Evolutionary conservation across 139 green algal genomes (phyloP).

Genomic region (Tetradesmus lagerheimii): DNA sequence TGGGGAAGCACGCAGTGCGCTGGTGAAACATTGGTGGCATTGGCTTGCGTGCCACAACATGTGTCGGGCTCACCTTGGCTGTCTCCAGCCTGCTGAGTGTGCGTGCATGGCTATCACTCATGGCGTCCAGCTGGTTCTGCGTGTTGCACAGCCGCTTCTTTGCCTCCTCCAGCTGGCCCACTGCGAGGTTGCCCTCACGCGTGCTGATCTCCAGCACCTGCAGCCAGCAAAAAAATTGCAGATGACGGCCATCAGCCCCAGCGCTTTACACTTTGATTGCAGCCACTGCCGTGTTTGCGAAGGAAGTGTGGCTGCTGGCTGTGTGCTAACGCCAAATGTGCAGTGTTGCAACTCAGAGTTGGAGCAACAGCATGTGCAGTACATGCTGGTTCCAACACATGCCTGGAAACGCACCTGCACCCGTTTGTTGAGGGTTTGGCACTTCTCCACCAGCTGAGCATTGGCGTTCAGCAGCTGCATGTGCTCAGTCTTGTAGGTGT

Average conservation of each 20-base stretch:
- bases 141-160: conserved; percentile 3
- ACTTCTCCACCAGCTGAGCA: conserved; percentile 41
- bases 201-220: conserved; percentile 41
- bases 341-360: background rate
- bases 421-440: conserved; percentile 26
- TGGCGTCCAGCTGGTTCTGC: conserved; percentile 6
- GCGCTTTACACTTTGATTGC: too few relatives aligned
- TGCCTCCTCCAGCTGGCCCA: conserved; percentile 31
- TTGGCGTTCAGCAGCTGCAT: conserved; percentile 38
- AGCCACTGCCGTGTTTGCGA: too few relatives aligned
- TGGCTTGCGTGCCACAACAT: too few relatives aligned
- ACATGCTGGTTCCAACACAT: background rate
- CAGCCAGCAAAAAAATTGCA: background rate
- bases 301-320: too few relatives aligned
- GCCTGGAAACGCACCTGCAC: conserved; percentile 24
- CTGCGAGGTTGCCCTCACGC: conserved; percentile 30
- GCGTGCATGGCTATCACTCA: conserved; percentile 18
- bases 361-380: background rate
- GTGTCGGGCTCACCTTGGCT: conserved; percentile 15
- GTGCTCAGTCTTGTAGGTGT: conserved; percentile 42
- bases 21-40: background rate
- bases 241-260: too few relatives aligned
- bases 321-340: too few relatives aligned
- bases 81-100: conserved; percentile 43
- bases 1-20: background rate